Evolutionary conservation across 805 yeast genomes (phyloP), one percentile per base, ranked within the genome.

Genomic region (Sugiyamaella marilandica): DNA sequence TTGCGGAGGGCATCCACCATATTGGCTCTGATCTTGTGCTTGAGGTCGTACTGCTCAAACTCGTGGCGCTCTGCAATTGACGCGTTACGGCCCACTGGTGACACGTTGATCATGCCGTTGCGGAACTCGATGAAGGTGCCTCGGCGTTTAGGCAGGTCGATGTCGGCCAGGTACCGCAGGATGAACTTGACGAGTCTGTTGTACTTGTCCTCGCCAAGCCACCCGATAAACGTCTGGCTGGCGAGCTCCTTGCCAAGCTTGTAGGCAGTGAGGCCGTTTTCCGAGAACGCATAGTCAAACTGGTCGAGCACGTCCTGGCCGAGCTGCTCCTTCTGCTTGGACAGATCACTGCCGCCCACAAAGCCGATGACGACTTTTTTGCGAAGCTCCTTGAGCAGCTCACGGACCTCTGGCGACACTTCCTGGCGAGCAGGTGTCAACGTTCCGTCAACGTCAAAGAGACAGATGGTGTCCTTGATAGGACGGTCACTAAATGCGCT

Each of bases 41-140:
- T 78, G 65, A 82, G 78, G 73, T 94, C 99, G 72, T 65, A 94
- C 64, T 75, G 78, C 78, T 94, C 98, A 69, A 78, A 94, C 63
- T 90, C 97, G 73, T 81, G 83, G 78, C 99, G 87, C 79, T 94
- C 97, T 61, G 81, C 82, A 62, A 89, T 89, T 39, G 95, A 84
- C 57, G 98, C 98, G 71, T 94, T 94, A 83, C 99, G 89, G 67
- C 99, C 99, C 56, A 94, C 83, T 63, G 99, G 99, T 13, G 97
- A 90, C 59, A 94, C 89, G 75, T 94, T 94, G 74, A 94, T 87
- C 96, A 94, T 91, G 73, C 99, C 99, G 73, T 94, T 94, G 83
- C 99, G 88, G 81, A 94, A 94, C 79, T 94, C 99, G 63, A 94
- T 76, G 74, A 94, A 94, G 55, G 99, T 94, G 73, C 99, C 99